Evolutionary conservation across 2,329 filamentous ascomycete genomes (phyloP), one percentile per base, ranked within the genome.

Genomic region (Helotiales sp.): DNA sequence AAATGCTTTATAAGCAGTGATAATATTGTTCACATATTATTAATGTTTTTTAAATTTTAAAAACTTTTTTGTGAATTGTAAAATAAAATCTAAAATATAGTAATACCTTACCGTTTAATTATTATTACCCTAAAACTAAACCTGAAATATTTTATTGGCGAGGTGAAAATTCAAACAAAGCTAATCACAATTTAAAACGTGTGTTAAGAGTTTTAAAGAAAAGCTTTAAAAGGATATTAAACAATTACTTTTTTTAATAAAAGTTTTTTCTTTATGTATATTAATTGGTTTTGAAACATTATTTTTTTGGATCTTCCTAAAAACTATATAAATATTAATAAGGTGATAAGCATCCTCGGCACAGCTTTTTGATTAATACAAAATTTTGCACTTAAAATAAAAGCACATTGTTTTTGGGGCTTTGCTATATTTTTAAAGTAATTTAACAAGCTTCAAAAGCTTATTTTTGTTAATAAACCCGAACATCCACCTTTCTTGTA

Each of bases 21-120:
- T 6, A 34, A 28, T 34, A 28, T 61, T 17, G 26, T 13, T 49
- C 3, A 65, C 37, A 30, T 30, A n/a, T 17, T 54, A 50, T 54
- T 37, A 65, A 20, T 28, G 20, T 65, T 60, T 30, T 20, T 43
- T 17, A 40, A 20, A 40, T 64, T 64, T 52, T 22, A 32, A 24
- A 64, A 52, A 43, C 63, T 64, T 64, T 54, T 54, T 24, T 37
- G 49, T 28, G 63, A 64, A 64, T 40, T 64, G 32, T 37, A 24
- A 54, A 64, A 43, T 47, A 52, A 64, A 47, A 60, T 64, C 45
- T 64, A 37, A 37, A 64, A 47, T 24, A 47, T 50, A 28, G 40
- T 54, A 30, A 54, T 64, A 58, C 63, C 26, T 22, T 49, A 24
- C 24, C 63, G 63, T 34, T 43, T 65, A 15, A 54, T 65, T 40